Conservation (phyloP, 306 rosid species). For the Oemleria cerasiformis region DNA sequence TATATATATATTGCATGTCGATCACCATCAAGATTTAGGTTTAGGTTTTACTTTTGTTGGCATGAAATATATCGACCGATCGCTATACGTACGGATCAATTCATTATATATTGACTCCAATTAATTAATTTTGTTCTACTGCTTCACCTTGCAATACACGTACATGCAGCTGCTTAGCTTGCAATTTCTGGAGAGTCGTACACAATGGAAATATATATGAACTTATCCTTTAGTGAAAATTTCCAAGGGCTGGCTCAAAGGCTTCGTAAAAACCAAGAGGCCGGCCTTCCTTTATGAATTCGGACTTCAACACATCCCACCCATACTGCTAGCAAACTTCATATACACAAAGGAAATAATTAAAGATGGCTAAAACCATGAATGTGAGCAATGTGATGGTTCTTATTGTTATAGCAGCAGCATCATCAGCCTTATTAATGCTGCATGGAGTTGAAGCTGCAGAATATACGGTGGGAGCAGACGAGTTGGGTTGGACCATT, state of each 20-base stretch:
- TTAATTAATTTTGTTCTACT: too few relatives aligned
- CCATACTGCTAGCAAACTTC: neutral
- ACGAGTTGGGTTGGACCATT: slow-evolving; percentile 35
- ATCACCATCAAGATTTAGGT: too few relatives aligned
- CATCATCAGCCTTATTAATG: neutral
- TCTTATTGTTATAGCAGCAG: neutral
- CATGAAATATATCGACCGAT: too few relatives aligned
- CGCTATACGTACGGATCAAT: too few relatives aligned
- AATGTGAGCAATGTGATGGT: neutral
- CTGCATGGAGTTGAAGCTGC: slow-evolving; percentile 20
- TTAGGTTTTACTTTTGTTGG: too few relatives aligned
- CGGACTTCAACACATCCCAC: neutral
- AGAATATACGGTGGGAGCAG: slow-evolving; percentile 38
- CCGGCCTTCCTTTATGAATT: neutral
- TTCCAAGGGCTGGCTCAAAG: neutral
- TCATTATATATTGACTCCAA: too few relatives aligned
- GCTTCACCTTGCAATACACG: too few relatives aligned
- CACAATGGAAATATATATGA: neutral
- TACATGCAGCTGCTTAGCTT: neutral
- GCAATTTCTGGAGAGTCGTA: neutral
- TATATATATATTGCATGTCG: too few relatives aligned
- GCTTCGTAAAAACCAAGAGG: neutral
- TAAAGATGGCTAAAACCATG: neutral
- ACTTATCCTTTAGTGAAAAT: neutral
- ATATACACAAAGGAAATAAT: too few relatives aligned